phyloP scores from a whole-genome alignment of 139 green algal species.

The Trebouxia sp. region DNA sequence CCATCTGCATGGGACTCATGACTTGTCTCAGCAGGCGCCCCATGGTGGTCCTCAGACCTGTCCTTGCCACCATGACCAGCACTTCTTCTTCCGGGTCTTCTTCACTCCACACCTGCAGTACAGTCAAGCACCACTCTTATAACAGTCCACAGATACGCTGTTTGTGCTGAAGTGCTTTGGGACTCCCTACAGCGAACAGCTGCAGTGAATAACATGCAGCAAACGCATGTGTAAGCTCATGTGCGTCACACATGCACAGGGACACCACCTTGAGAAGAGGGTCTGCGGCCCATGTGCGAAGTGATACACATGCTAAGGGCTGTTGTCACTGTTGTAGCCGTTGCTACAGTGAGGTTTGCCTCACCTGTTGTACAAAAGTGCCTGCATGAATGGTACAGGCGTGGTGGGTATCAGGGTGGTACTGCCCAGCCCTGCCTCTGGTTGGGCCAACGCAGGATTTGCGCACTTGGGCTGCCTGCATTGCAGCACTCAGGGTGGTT shows the following conservation, averaged over 20 bases:
- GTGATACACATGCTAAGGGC: no score
- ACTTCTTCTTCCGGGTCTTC: conserved; percentile 8
- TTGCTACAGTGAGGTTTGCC: no score
- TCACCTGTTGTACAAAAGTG: conserved; percentile 2
- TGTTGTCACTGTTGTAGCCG: no score
- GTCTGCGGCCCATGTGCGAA: no score
- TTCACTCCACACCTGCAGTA: not conserved
- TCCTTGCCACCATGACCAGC: not conserved
- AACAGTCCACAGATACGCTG: no score
- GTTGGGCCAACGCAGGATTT: not conserved
- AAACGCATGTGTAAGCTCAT: no score
- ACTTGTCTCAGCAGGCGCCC: not conserved
- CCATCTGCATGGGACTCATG: not conserved
- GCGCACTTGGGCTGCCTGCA: not conserved
- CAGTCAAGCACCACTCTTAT: not conserved
- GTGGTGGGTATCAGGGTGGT: not conserved
- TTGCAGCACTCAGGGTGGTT: no score
- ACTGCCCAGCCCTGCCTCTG: not conserved
- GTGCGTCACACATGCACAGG: no score
- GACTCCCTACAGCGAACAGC: no score
- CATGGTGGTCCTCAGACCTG: not conserved
- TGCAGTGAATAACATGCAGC: no score
- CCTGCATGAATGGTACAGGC: not conserved
- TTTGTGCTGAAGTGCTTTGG: no score
- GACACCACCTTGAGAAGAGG: no score